Base-by-base conservation (phyloP, 2,329 filamentous ascomycete genomes). In the Helicocarpus griseus region DNA sequence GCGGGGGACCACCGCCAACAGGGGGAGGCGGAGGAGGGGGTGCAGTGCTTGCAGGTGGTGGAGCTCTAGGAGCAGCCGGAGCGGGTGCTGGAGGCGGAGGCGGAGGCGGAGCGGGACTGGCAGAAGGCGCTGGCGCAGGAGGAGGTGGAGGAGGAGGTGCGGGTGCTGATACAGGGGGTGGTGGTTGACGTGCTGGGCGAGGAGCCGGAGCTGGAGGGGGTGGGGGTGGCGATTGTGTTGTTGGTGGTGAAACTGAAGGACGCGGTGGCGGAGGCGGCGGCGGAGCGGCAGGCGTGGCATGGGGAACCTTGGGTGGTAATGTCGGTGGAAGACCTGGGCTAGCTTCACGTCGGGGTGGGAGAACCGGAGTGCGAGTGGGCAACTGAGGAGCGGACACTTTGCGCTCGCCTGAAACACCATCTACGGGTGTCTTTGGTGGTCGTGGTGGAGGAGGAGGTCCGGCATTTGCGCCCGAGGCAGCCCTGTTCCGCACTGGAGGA, bases 331-430 rank as follows among this genome's bases (percentile, higher is more conserved):
- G 61, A 49, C 65, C 67, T 56, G 69, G 67, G 55, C 69, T 68
- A 14, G 64, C 65, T 49, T 73, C 71, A 48, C 78, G 72, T 45
- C 77, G 77, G 24, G 80, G 85, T 8, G 86, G 85, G 29, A 87
- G 87, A 17, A 84, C 81, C 35, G 83, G 75, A 28, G 80, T 81
- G 57, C 87, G 82, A 64, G 77, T 82, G 35, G 87, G 86, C 22
- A 87, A 87, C 17, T 87, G 87, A 39, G 87, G 84, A 40, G 76
- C 77, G 3, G 77, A 73, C 29, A 80, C 73, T 56, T 73, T 80
- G 55, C 80, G 72, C 60, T 84, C 81, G 43, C 86, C 85, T 46
- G 78, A 64, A 62, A 94, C 73, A 24, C 89, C 86, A 38, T 88
- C 84, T 48, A 88, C 72, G 1, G 82, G 77, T 8, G 79, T 81